Evolutionary conservation across 108 stramenopile genomes (phyloP).

Genomic region (Chaetoceros tenuissimus): DNA sequence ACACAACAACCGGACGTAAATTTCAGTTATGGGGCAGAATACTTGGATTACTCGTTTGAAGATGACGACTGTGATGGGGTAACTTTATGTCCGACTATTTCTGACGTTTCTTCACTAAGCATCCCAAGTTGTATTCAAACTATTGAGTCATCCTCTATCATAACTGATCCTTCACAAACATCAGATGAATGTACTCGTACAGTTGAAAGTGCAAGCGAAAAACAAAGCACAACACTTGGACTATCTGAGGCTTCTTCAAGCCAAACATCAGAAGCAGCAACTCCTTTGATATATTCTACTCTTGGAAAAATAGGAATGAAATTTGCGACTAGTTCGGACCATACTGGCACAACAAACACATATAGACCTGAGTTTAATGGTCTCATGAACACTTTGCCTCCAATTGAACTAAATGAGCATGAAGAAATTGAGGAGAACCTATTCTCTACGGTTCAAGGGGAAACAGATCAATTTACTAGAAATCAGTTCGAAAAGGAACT

Average conservation of each 20-base stretch:
- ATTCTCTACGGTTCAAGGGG: neutral
- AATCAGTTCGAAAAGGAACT: neutral
- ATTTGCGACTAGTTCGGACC: neutral
- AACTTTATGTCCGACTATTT: slow-evolving; percentile 7
- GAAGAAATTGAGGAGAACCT: neutral
- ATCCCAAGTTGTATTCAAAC: slow-evolving; percentile 7
- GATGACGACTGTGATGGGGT: slow-evolving; percentile 9
- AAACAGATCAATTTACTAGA: neutral
- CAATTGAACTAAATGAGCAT: neutral
- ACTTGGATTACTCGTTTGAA: neutral
- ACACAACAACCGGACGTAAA: neutral
- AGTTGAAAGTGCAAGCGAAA: neutral
- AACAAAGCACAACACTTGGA: neutral
- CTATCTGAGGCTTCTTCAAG: slow-evolving; percentile 16
- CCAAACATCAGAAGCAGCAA: slow-evolving; percentile 13
- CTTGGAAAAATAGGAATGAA: neutral
- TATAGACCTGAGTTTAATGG: neutral
- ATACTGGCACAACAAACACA: neutral
- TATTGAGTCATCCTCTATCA: neutral
- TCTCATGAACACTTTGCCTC: neutral
- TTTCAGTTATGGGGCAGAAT: neutral
- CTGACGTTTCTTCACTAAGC: slow-evolving; percentile 10
- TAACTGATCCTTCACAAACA: neutral
- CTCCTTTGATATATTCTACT: slow-evolving; percentile 5
- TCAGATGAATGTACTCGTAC: neutral